Evolutionary conservation across 2,329 filamentous ascomycete species (phyloP).

Genomic region (Aureobasidium pullulans): DNA sequence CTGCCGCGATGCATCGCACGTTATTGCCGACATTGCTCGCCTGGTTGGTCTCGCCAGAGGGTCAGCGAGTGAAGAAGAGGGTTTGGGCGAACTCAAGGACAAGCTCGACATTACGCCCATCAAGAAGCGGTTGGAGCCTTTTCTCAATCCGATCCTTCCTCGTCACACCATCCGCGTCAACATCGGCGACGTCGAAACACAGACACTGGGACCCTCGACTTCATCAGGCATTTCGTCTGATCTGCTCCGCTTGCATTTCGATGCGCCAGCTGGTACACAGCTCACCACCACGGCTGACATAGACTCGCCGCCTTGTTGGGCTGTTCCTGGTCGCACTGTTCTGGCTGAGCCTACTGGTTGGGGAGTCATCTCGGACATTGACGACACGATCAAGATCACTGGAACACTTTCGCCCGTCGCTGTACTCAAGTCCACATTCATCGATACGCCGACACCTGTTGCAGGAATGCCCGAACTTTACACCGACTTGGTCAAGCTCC

Average conservation of each 20-base stretch:
- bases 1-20: slow-evolving; percentile 57
- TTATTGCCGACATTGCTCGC: slow-evolving; percentile 63
- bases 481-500: slow-evolving; percentile 49
- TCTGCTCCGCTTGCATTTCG: slow-evolving; percentile 24
- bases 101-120: slow-evolving; percentile 41
- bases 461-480: slow-evolving; percentile 82
- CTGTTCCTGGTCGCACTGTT: slow-evolving; percentile 42
- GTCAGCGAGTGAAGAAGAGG: slow-evolving; percentile 44
- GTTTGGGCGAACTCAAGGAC: slow-evolving; percentile 34
- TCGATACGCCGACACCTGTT: slow-evolving; percentile 63
- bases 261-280: slow-evolving; percentile 21
- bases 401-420: slow-evolving; percentile 71
- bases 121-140: slow-evolving; percentile 63
- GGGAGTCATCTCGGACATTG: slow-evolving; percentile 81
- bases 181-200: slow-evolving; percentile 39
- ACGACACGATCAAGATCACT: slow-evolving; percentile 93
- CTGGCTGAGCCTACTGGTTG: slow-evolving; percentile 74
- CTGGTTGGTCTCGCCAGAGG: slow-evolving; percentile 54
- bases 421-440: slow-evolving; percentile 77
- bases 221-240: slow-evolving; percentile 27
- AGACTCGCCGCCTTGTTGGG: not conserved
- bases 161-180: slow-evolving; percentile 60
- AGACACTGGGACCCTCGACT: slow-evolving; percentile 28
- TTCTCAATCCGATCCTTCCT: slow-evolving; percentile 68
- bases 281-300: slow-evolving; percentile 32